Base-by-base conservation (phyloP, 805 yeast species). In the Naumovozyma baii region DNA sequence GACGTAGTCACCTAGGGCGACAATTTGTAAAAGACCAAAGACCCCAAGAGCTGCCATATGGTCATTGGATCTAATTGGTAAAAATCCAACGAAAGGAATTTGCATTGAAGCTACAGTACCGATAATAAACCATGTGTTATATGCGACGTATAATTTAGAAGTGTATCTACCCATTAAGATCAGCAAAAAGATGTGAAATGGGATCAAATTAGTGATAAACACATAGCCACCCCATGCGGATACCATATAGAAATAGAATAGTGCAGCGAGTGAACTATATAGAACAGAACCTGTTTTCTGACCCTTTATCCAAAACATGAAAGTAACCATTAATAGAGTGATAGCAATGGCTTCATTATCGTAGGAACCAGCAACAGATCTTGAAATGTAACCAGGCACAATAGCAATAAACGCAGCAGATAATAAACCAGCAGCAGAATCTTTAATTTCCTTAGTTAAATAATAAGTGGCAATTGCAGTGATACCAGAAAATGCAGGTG, bases 171-270 rank as follows among this genome's bases (percentile, higher is more conserved):
- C 98, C 97, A 92, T 92, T 49, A 85, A 66, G 39, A 92, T 65
- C 58, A 92, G 70, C 37, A 86, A 88, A 57, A 92, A 88, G 18
- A 88, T 87, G 61, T 92, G 99, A 51, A 92, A 70, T 35, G 98
- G 98, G 54, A 92, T 86, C 71, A 94, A 78, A 67, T 92, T 92
- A 43, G 99, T 92, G 66, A 92, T 94, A 70, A 92, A 92, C 38
- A 94, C 99, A 60, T 92, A 92, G 19, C 99, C 99, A 70, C 99
- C 99, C 96, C 99, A 88, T 10, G 99, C 98, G 36, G 94, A 80
- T 38, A 92, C 99, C 99, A 92, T 92, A 72, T 92, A 92, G 65
- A 94, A 92, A 68, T 94, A 92, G 53, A 79, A 82, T 26, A 86
- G 59, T 1, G 98, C 94, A 20, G 96, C 78, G 51, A 82, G 66